These are phyloP conservation scores for Thozetella sp. DNA, from an alignment of 495 filamentous ascomycete species.

Conservation along the genomic window DNA sequence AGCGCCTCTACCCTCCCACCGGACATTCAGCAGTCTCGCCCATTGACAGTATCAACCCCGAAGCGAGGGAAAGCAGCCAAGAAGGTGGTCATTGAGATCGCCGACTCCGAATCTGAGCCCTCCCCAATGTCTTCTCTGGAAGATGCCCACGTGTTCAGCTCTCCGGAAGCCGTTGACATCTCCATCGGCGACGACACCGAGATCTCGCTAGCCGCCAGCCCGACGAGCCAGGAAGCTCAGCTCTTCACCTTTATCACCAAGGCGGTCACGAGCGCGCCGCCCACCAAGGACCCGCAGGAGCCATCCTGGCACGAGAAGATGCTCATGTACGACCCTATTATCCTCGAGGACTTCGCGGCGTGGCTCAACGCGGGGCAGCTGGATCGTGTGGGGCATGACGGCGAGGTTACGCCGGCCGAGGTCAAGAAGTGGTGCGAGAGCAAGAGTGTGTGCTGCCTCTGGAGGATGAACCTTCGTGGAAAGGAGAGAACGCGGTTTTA, in stretches of 20 bases:
- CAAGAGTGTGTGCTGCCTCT: constrained; percentile 75
- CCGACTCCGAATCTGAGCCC: constrained; percentile 57
- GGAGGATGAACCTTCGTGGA: constrained; percentile 46
- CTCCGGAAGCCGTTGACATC: constrained; percentile 25
- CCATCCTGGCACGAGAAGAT: constrained; percentile 90
- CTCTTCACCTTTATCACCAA: constrained; percentile 66
- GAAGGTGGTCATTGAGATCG: constrained; percentile 57
- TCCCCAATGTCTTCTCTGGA: constrained; percentile 36
- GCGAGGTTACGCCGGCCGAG: constrained; percentile 56
- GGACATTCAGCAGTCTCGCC: background rate
- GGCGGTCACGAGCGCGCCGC: constrained; percentile 57
- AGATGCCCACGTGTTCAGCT: constrained; percentile 27
- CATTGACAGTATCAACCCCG: constrained; percentile 9
- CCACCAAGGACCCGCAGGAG: constrained; percentile 44
- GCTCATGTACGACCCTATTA: constrained; percentile 88
- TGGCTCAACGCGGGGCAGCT: constrained; percentile 83
- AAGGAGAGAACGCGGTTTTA: constrained; percentile 50
- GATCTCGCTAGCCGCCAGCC: constrained; percentile 30
- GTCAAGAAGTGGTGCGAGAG: constrained; percentile 88
- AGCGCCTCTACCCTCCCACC: too few relatives aligned
- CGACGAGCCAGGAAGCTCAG: constrained; percentile 35
- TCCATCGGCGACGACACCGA: constrained; percentile 40
- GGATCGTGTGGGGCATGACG: constrained; percentile 60
- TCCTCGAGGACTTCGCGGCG: constrained; percentile 80
- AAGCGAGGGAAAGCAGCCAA: constrained; percentile 16